Conservation (phyloP, 768 basidiomycete species). For the Amylocystis lapponica region DNA sequence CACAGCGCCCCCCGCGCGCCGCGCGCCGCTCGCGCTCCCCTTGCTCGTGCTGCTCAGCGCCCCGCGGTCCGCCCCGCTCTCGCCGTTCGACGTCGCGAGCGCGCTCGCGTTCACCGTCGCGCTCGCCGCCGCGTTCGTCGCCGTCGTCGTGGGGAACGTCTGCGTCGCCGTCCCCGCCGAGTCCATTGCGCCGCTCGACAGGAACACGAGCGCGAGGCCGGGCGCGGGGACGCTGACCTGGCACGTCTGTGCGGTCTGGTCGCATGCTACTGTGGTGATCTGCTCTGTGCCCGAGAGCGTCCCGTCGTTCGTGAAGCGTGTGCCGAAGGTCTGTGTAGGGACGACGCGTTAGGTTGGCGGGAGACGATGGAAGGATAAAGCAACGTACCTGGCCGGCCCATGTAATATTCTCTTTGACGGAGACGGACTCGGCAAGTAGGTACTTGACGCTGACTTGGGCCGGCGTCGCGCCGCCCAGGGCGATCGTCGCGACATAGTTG, state of each 20-base stretch:
- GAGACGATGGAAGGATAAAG: neutral
- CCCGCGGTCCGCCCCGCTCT: conserved; percentile 26
- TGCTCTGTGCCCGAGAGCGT: conserved; percentile 49
- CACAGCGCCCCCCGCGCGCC: neutral
- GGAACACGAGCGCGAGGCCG: conserved; percentile 70
- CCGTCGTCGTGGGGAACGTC: conserved; percentile 54
- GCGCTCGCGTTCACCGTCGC: conserved; percentile 47
- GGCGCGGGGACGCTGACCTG: conserved; percentile 61
- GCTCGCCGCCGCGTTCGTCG: conserved; percentile 51
- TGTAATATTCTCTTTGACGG: conserved; percentile 58
- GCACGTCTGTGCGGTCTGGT: conserved; percentile 48
- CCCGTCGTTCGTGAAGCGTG: conserved; percentile 60
- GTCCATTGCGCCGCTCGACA: conserved; percentile 37
- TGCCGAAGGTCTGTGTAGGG: conserved; percentile 48
- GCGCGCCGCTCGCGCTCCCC: conserved; percentile 12
- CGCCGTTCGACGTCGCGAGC: conserved; percentile 63
- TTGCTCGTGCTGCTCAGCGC: no score
- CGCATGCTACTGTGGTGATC: conserved; percentile 57
- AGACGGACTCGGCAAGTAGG: conserved; percentile 48
- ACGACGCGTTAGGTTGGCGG: neutral
- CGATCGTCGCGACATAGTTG: conserved; percentile 46
- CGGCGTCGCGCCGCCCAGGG: conserved; percentile 41
- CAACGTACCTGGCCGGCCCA: conserved; percentile 69
- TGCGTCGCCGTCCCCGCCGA: conserved; percentile 30
- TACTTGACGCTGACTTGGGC: conserved; percentile 54